phyloP scores from a whole-genome alignment of 495 filamentous ascomycete genomes.

The Hypoxylon cercidicola region DNA sequence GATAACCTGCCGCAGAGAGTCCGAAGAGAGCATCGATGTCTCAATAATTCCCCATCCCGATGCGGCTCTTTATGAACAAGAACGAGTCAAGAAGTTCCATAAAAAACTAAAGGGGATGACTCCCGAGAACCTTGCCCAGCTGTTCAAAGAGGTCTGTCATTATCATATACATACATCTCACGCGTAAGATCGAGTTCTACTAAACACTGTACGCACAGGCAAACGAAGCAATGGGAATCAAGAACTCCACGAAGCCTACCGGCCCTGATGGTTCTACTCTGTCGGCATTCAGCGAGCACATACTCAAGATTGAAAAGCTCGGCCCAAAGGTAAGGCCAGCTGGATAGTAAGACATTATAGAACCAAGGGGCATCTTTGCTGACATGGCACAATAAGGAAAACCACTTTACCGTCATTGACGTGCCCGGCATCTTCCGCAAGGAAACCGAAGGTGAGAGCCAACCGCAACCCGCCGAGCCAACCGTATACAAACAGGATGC shows the following conservation, averaged over 20 bases:
- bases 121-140: constrained; percentile 33
- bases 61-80: constrained; percentile 21
- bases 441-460: constrained; percentile 52
- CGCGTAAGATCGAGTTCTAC: background rate
- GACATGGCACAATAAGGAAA: constrained; percentile 42
- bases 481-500: background rate
- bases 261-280: constrained; percentile 25
- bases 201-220: constrained; percentile 44
- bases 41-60: constrained; percentile 57
- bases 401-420: constrained; percentile 68
- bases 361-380: background rate
- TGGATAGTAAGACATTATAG: background rate
- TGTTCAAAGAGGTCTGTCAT: constrained; percentile 45
- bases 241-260: constrained; percentile 24
- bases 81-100: constrained; percentile 34
- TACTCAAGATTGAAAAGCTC: constrained; percentile 67
- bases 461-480: background rate
- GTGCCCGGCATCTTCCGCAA: constrained; percentile 71
- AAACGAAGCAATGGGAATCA: constrained; percentile 59
- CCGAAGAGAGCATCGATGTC: constrained; percentile 46
- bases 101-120: constrained; percentile 38
- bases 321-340: constrained; percentile 57
- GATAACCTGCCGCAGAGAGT: constrained; percentile 63
- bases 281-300: constrained; percentile 63
- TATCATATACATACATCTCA: background rate